Percentiles rank a stretch among this genome's conserved stretches.
These are phyloP conservation scores for Pachyrhizus erosus DNA, from an alignment of 306 rosid genomes.

Conservation along the genomic window DNA sequence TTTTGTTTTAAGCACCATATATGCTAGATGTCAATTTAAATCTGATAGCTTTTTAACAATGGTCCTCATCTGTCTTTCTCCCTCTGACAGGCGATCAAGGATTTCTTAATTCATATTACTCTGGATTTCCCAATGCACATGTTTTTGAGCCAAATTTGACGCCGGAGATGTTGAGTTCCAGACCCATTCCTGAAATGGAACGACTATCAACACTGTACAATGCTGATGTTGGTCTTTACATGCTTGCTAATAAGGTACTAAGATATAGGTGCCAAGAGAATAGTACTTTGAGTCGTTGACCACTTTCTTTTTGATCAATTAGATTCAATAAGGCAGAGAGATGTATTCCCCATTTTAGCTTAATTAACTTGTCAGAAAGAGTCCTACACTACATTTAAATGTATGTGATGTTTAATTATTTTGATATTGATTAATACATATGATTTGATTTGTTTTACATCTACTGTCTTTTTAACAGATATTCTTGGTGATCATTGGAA, in stretches of 20 bases:
- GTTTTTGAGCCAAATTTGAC: constrained; percentile 83
- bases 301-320: constrained; percentile 13
- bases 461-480: constrained; percentile 3
- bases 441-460: constrained; percentile 10
- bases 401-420: background rate
- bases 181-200: constrained; percentile 87
- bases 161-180: constrained; percentile 62
- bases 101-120: constrained; percentile 90
- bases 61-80: constrained; percentile 15
- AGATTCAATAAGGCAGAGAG: constrained; percentile 13
- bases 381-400: background rate
- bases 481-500: constrained; percentile 16
- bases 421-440: background rate
- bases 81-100: constrained; percentile 92
- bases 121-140: constrained; percentile 90
- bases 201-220: constrained; percentile 94
- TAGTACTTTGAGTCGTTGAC: background rate
- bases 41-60: constrained; percentile 14
- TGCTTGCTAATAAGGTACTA: constrained; percentile 98
- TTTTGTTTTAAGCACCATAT: background rate
- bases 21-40: background rate
- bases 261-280: constrained; percentile 20
- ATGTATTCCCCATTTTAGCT: background rate
- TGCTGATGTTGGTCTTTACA: constrained; percentile 99
- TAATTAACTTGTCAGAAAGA: constrained; percentile 22